Evolutionary conservation across 257 asterid genomes (phyloP).

Genomic region (Nicotiana otophora): DNA sequence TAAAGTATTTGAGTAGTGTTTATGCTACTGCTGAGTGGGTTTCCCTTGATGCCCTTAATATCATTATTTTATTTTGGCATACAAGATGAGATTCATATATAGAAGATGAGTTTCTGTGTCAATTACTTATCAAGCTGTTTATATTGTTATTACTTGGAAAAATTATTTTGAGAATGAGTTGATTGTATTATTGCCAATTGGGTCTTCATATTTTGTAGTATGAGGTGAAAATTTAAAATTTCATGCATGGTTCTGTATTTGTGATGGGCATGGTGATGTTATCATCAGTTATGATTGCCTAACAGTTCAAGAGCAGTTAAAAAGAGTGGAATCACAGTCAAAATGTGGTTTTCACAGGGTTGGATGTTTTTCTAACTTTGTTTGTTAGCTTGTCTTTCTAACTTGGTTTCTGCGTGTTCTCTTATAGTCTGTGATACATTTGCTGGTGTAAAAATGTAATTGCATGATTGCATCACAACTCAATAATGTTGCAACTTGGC

Average conservation of each 20-base stretch:
- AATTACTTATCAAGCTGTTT: not conserved
- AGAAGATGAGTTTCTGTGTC: not conserved
- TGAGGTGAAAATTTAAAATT: too few relatives aligned
- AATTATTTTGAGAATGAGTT: not conserved
- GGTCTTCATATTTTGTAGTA: not conserved
- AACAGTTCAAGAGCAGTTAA: not conserved
- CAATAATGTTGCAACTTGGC: too few relatives aligned
- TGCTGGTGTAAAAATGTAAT: too few relatives aligned
- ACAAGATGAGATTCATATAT: not conserved
- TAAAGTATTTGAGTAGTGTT: not conserved
- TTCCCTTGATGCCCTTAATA: not conserved
- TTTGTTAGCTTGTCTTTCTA: not conserved
- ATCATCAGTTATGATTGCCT: not conserved
- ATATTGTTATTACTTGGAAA: not conserved
- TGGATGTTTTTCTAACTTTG: not conserved
- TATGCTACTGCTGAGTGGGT: not conserved
- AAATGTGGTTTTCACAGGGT: not conserved
- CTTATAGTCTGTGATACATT: too few relatives aligned
- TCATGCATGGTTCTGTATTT: not conserved
- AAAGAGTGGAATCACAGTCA: not conserved
- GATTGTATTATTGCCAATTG: not conserved
- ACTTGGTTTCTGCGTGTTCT: not conserved
- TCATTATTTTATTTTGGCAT: not conserved
- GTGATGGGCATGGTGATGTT: not conserved
- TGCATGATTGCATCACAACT: not conserved